Evolutionary conservation across 2,329 filamentous ascomycete species (phyloP), one percentile per base, ranked within the genome.

Genomic region (Fusarium chaquense): DNA sequence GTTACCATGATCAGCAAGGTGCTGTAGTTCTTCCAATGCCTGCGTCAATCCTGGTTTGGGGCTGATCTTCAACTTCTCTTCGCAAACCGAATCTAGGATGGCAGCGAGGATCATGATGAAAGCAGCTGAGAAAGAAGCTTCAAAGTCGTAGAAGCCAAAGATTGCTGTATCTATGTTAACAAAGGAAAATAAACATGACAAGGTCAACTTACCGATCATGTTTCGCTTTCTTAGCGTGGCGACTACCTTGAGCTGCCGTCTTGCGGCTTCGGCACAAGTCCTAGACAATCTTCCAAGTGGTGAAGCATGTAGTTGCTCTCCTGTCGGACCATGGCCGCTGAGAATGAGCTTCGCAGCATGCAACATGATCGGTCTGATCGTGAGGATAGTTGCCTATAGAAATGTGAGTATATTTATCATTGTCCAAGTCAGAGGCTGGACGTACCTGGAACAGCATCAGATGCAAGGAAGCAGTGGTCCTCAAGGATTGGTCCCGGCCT

Each of bases 401-500:
- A 16, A 11, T 3, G 16, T 70, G n/a, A 72, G 51, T 20, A 59
- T 15, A 8, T 8, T 6, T 6, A 16, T 4, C 1, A 0, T 6
- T 5, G 11, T 8, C 13, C 1, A 0, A 8, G 18, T 4, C 3
- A 6, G 11, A 10, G 1, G 5, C 10, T 36, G 15, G 11, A 20
- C 58, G 1, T 62, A 77, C 76, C 65, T 78, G 76, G 40, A 77
- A 78, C 8, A 78, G 65, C 76, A 78, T 78, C 45, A 78, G 65
- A 44, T 78, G 76, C 4, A 78, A 45, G 2, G 76, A 77, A 15
- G 76, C 76, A 20, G 76, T 77, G 2, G 76, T 78, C 51, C 76
- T 65, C 24, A 78, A 32, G 16, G 72, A 76, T 7, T 77, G 72
- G n/a, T 77, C 75, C 18, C 62, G 58, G 12, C 72, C 58, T 58